These are phyloP conservation scores for Aspergillus arachidicola DNA, from an alignment of 2,329 filamentous ascomycete genomes.

Conservation along the genomic window DNA sequence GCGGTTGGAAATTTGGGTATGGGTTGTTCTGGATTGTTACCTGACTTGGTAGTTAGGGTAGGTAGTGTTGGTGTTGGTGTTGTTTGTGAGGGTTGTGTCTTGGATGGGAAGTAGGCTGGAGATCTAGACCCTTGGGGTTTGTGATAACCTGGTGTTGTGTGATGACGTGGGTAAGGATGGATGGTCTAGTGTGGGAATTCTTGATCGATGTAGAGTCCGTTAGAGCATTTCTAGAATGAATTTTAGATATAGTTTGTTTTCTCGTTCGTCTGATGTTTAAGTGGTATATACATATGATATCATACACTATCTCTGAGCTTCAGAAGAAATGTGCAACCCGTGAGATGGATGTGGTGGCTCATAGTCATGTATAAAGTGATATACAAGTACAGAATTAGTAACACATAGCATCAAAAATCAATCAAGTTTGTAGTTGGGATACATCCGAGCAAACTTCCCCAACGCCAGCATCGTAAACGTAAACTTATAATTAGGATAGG, in stretches of 20 bases:
- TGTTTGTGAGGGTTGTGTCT: neutral
- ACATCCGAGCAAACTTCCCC: neutral
- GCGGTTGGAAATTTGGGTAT: neutral
- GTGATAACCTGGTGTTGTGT: neutral
- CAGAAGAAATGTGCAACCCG: too few species aligned
- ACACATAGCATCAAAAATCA: neutral
- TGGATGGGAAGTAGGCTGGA: neutral
- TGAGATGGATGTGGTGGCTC: too few species aligned
- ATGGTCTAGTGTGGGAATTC: neutral
- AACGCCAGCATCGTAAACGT: slow-evolving; percentile 6
- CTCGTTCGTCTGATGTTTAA: neutral
- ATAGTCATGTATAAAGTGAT: too few species aligned
- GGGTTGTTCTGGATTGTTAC: neutral
- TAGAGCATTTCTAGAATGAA: neutral
- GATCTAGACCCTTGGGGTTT: neutral
- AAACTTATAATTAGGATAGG: slow-evolving; percentile 4
- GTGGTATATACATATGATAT: neutral
- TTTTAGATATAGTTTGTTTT: neutral
- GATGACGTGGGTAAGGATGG: neutral
- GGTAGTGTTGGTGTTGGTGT: neutral
- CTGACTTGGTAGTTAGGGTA: neutral
- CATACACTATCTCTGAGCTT: neutral
- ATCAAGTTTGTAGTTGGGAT: neutral
- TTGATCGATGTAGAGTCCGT: neutral
- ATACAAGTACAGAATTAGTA: neutral